Conservation (phyloP, 2,329 filamentous ascomycete genomes). For the Trichoderma lentiforme region DNA sequence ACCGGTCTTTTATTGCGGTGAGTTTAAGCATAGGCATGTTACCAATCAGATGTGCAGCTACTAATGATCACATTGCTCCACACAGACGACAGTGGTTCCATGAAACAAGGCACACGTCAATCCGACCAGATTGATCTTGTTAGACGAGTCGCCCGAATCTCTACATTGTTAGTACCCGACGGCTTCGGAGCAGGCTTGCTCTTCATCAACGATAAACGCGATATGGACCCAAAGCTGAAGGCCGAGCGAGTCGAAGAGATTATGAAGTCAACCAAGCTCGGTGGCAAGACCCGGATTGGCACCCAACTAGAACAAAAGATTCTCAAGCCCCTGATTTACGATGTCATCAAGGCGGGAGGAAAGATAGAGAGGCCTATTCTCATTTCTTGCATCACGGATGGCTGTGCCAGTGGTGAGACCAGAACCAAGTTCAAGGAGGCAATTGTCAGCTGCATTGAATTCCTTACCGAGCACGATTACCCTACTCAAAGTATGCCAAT, state of each 20-base stretch:
- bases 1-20: conserved; percentile 15
- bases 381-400: conserved; percentile 14
- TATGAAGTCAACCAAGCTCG: neutral
- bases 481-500: neutral
- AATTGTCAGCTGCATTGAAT: neutral
- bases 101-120: neutral
- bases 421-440: neutral
- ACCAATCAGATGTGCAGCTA: neutral
- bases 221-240: neutral
- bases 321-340: conserved; percentile 10
- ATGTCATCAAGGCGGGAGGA: neutral
- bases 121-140: conserved; percentile 2
- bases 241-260: neutral
- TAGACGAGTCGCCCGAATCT: neutral
- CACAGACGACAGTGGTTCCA: conserved; percentile 15
- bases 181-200: conserved; percentile 2
- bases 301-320: conserved; percentile 7
- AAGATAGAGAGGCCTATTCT: neutral
- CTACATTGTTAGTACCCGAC: conserved; percentile 2
- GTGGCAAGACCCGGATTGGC: conserved; percentile 8
- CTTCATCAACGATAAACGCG: neutral
- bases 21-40: neutral
- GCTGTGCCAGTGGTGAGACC: neutral
- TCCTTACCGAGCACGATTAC: neutral
- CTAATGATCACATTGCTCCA: too few relatives aligned